Conservation (phyloP, 164 flowering plant genomes). For the Malania oleifera region DNA sequence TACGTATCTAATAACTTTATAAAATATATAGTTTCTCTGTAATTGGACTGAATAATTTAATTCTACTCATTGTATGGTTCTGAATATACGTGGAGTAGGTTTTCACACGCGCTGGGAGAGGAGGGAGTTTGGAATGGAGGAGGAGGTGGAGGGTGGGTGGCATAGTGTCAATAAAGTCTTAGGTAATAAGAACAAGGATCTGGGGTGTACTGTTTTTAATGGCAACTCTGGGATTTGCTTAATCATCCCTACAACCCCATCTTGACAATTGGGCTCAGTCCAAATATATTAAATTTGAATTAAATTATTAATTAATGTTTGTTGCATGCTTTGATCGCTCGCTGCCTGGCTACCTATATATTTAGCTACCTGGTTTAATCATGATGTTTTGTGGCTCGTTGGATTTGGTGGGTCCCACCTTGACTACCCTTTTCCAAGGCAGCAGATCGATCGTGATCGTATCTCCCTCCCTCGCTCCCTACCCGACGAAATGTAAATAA, state of each 20-base stretch:
- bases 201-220: constrained; percentile 16
- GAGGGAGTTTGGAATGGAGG: no score
- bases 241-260: constrained; percentile 15
- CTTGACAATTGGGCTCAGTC: neutral
- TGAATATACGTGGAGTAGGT: no score
- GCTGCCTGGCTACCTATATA: no score
- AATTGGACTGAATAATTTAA: no score
- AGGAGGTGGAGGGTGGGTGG: neutral
- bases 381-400: constrained; percentile 37
- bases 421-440: constrained; percentile 24
- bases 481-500: constrained; percentile 2
- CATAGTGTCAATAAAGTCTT: constrained; percentile 8
- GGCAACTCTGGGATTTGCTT: constrained; percentile 36
- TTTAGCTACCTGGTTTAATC: no score
- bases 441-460: constrained; percentile 9
- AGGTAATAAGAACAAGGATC: constrained; percentile 16
- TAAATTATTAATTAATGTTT: neutral
- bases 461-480: neutral
- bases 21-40: no score
- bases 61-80: neutral
- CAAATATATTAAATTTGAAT: neutral
- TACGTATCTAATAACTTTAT: no score
- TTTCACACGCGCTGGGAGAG: constrained; percentile 2
- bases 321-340: neutral
- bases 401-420: constrained; percentile 46